Conservation (phyloP, 179 eudicot genomes). For the Beta lomatogona region DNA sequence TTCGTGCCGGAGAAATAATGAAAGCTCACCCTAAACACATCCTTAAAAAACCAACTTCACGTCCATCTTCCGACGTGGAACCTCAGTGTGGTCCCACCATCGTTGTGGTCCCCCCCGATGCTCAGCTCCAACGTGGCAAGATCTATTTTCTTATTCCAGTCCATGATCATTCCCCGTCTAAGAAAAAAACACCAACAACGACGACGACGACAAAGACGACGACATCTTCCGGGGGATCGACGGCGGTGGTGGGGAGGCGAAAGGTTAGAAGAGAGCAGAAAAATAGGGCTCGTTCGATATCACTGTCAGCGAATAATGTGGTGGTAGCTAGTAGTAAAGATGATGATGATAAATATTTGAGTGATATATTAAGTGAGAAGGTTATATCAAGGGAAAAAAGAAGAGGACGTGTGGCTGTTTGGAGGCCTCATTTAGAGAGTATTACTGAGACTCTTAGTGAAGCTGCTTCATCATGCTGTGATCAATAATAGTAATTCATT, state of each 20-base stretch:
- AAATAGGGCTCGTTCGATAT: conserved; percentile 3
- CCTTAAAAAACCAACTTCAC: conserved; percentile 59
- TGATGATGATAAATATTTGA: conserved; percentile 69
- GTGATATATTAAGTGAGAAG: conserved; percentile 73
- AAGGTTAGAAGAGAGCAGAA: neutral
- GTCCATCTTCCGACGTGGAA: conserved; percentile 36
- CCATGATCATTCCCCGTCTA: neutral
- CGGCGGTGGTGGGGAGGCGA: neutral
- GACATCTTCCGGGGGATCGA: too few relatives aligned
- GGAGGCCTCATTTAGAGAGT: conserved; percentile 92
- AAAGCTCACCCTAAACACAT: conserved; percentile 77
- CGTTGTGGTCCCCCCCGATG: conserved; percentile 74
- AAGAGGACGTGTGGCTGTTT: conserved; percentile 75
- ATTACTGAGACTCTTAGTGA: conserved; percentile 61
- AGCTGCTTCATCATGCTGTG: conserved; percentile 18
- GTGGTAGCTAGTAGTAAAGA: conserved; percentile 9
- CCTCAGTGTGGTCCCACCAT: conserved; percentile 42
- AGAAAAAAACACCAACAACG: conserved; percentile 1
- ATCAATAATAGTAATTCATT: conserved; percentile 9
- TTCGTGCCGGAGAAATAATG: conserved; percentile 65
- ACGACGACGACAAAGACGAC: too few relatives aligned
- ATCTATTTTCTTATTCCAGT: conserved; percentile 85
- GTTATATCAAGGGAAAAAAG: conserved; percentile 56
- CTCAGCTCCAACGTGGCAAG: conserved; percentile 78
- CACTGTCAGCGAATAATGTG: conserved; percentile 28